These are phyloP conservation scores for Fusarium sp. DNA, from an alignment of 2,329 filamentous ascomycete genomes.

Conservation along the genomic window DNA sequence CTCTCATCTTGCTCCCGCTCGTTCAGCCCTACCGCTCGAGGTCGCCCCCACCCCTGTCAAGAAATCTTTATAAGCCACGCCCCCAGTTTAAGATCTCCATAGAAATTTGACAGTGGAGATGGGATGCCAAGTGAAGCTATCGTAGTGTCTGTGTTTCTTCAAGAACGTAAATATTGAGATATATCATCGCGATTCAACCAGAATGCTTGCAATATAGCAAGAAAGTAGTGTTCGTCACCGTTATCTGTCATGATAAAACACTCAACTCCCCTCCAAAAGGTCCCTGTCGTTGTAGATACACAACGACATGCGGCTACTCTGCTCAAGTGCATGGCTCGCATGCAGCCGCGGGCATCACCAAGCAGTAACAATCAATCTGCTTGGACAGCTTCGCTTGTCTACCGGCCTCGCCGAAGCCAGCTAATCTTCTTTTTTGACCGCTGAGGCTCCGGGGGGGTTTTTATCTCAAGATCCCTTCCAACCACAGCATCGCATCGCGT, in stretches of 20 bases:
- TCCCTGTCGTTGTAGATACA: conserved; percentile 6
- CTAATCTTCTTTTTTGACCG: conserved; percentile 48
- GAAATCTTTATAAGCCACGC: conserved; percentile 17
- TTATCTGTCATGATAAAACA: neutral
- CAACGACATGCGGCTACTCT: conserved; percentile 21
- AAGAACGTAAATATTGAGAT: neutral
- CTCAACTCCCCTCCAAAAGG: conserved; percentile 12
- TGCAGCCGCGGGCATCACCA: conserved; percentile 32
- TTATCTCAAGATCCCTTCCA: conserved; percentile 16
- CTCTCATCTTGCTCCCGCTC: conserved; percentile 41
- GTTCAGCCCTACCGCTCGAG: conserved; percentile 44
- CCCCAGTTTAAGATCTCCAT: conserved; percentile 21
- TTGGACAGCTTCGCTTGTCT: conserved; percentile 24
- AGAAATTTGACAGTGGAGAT: conserved; percentile 2
- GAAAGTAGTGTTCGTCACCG: neutral
- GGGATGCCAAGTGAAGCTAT: neutral
- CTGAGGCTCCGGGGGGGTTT: conserved; percentile 17
- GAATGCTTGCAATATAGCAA: too few species aligned
- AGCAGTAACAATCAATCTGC: conserved; percentile 15
- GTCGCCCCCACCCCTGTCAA: conserved; percentile 13
- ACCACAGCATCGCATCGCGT: neutral
- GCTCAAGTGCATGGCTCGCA: conserved; percentile 14
- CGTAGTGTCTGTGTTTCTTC: conserved; percentile 3
- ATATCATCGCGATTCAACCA: neutral
- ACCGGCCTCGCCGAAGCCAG: conserved; percentile 44